phyloP scores from a whole-genome alignment of 2,329 filamentous ascomycete genomes.

The Cladosporium oxysporum region DNA sequence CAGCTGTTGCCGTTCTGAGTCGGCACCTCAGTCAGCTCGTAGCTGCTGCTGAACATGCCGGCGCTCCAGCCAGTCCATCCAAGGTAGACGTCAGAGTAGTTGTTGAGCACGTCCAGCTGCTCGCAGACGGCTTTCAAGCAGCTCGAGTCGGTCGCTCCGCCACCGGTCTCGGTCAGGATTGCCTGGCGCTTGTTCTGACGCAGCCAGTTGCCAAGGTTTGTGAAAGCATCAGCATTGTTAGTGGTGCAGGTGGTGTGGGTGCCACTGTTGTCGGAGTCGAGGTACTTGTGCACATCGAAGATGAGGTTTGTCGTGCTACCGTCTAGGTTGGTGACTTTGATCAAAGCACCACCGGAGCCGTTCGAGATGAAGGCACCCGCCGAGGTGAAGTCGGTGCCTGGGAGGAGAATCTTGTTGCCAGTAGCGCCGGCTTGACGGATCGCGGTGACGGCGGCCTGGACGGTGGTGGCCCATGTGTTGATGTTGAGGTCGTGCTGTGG shows the following conservation, averaged over 20 bases:
- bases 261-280: conserved; percentile 44
- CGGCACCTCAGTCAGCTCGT: conserved; percentile 34
- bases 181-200: conserved; percentile 41
- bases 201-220: conserved; percentile 41
- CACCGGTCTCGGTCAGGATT: conserved; percentile 47
- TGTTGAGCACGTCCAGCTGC: conserved; percentile 33
- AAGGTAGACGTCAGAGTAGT: conserved; percentile 36
- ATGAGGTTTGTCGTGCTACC: conserved; percentile 37
- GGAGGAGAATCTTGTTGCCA: conserved; percentile 63
- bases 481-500: conserved; percentile 48
- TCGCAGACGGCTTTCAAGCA: conserved; percentile 40
- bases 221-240: conserved; percentile 39
- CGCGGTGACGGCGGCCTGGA: conserved; percentile 64
- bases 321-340: conserved; percentile 28
- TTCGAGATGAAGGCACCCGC: conserved; percentile 22
- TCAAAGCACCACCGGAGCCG: conserved; percentile 13
- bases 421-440: conserved; percentile 67
- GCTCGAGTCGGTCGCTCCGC: conserved; percentile 39
- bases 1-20: conserved; percentile 28
- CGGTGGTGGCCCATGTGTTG: conserved; percentile 58
- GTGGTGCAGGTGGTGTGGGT: conserved; percentile 40
- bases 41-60: conserved; percentile 33
- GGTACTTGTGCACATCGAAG: conserved; percentile 47
- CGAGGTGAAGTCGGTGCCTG: conserved; percentile 57
- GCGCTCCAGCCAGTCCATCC: conserved; percentile 39